A percentile compares a stretch with the other conserved stretches of the same genome.
Evolutionary conservation across 1,284 basidiomycete species (phyloP).

Genomic region (Chondrostereum purpureum): DNA sequence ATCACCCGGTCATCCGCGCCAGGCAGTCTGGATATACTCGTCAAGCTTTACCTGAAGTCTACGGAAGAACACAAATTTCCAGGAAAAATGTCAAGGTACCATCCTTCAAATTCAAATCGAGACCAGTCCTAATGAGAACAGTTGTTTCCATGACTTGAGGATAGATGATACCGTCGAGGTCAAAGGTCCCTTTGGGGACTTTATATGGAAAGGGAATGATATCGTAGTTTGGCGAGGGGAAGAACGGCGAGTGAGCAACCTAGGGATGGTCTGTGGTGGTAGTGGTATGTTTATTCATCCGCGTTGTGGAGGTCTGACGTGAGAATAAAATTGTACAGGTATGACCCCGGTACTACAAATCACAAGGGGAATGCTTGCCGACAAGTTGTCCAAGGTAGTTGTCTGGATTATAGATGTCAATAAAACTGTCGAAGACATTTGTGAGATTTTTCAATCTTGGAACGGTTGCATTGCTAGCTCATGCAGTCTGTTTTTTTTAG

Average conservation of each 20-base stretch:
- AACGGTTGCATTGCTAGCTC: neutral
- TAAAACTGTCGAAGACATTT: neutral
- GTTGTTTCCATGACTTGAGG: slow-evolving; percentile 38
- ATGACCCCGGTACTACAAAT: slow-evolving; percentile 1
- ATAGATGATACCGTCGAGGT: slow-evolving; percentile 50
- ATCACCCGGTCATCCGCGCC: slow-evolving; percentile 37
- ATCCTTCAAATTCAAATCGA: no score
- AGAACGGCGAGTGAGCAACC: slow-evolving; percentile 29
- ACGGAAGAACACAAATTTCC: slow-evolving; percentile 32
- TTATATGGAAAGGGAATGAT: slow-evolving; percentile 45
- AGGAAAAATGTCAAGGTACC: slow-evolving; percentile 54
- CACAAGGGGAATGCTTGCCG: neutral
- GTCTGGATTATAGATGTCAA: neutral
- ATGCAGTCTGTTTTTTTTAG: neutral
- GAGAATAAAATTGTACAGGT: neutral
- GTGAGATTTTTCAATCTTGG: neutral
- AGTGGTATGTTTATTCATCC: slow-evolving; percentile 31
- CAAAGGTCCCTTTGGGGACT: slow-evolving; percentile 61
- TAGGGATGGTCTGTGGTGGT: slow-evolving; percentile 59
- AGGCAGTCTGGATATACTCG: slow-evolving; percentile 48
- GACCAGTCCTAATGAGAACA: neutral
- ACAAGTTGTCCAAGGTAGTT: neutral
- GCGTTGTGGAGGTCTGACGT: neutral
- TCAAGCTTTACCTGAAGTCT: slow-evolving; percentile 34
- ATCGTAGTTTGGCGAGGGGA: slow-evolving; percentile 33